These are phyloP conservation scores for Diaporthe sp. DNA, from an alignment of 2,329 filamentous ascomycete genomes.

Conservation along the genomic window DNA sequence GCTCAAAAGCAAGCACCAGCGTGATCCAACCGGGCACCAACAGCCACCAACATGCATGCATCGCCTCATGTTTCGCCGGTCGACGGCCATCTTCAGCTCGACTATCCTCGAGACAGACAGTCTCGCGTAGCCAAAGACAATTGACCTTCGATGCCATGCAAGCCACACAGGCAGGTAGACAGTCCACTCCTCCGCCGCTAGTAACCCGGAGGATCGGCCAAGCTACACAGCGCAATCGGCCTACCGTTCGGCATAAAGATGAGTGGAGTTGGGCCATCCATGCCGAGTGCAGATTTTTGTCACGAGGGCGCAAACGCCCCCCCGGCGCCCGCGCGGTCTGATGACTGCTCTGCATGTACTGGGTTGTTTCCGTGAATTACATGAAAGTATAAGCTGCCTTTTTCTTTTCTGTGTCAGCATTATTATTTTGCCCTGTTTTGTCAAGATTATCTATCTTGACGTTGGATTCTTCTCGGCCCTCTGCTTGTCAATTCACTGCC, in stretches of 20 bases:
- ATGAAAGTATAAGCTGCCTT: not conserved
- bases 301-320: constrained; percentile 12
- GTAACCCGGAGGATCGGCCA: constrained; percentile 22
- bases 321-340: constrained; percentile 2
- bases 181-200: constrained; percentile 10
- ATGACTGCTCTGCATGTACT: constrained; percentile 23
- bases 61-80: not conserved
- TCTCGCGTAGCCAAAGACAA: not conserved
- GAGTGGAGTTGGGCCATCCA: constrained; percentile 27
- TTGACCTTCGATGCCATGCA: not conserved
- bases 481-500: not conserved
- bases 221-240: constrained; percentile 12
- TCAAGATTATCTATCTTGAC: not conserved
- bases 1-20: not conserved
- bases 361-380: not conserved
- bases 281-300: constrained; percentile 33
- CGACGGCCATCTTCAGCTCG: not conserved
- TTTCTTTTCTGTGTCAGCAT: not conserved
- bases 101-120: not conserved
- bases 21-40: not conserved
- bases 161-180: not conserved
- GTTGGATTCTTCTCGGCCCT: not conserved
- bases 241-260: constrained; percentile 23
- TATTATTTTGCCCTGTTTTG: not conserved
- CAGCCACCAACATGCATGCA: not conserved